Evolutionary conservation across 2,329 filamentous ascomycete species (phyloP).

Genomic region (Grosmannia clavigera): DNA sequence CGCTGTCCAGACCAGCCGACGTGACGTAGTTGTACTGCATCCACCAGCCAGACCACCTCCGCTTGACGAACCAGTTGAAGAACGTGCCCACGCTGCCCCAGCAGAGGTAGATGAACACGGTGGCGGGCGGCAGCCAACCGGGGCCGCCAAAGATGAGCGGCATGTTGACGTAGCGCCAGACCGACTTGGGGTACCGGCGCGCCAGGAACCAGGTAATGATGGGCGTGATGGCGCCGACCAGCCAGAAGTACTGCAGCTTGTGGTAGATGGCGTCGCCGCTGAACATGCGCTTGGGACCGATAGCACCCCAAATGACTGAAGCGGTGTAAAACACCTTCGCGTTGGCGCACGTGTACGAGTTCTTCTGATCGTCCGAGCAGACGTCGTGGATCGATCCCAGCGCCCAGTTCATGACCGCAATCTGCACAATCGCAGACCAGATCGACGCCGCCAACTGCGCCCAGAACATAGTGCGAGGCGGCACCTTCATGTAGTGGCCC

Average conservation of each 20-base stretch:
- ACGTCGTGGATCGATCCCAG: constrained; percentile 49
- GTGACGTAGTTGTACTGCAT: constrained; percentile 67
- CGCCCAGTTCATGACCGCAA: constrained; percentile 55
- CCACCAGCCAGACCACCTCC: constrained; percentile 61
- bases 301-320: constrained; percentile 61
- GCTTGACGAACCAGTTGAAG: constrained; percentile 57
- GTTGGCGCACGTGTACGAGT: constrained; percentile 44
- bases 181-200: constrained; percentile 46
- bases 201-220: constrained; percentile 51
- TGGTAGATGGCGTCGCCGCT: constrained; percentile 49
- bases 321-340: constrained; percentile 52
- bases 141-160: constrained; percentile 58
- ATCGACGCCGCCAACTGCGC: constrained; percentile 47
- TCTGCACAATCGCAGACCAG: constrained; percentile 50
- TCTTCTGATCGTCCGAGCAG: constrained; percentile 40
- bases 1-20: constrained; percentile 58
- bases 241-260: constrained; percentile 57
- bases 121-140: constrained; percentile 54
- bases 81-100: constrained; percentile 56
- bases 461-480: constrained; percentile 48
- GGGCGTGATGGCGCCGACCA: constrained; percentile 51
- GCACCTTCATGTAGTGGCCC: constrained; percentile 56
- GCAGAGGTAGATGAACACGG: constrained; percentile 56
- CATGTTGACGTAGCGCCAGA: constrained; percentile 53
- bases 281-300: constrained; percentile 60